phyloP scores from a whole-genome alignment of 2,329 filamentous ascomycete species.

The Sphaerostilbella broomeana region DNA sequence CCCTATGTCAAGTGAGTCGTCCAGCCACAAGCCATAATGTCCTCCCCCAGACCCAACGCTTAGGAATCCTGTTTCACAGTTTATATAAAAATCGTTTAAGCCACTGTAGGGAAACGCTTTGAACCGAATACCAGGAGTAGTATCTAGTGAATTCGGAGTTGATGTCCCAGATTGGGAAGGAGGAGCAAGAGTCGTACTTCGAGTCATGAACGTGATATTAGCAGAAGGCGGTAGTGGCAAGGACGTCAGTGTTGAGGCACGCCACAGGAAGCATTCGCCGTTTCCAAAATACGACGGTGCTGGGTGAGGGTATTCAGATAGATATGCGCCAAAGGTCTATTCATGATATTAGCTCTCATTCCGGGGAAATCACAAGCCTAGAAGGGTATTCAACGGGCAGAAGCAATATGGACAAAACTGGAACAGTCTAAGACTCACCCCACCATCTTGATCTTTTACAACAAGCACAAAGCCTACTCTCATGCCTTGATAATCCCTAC shows the following conservation, averaged over 20 bases:
- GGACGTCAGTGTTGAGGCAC: slow-evolving; percentile 52
- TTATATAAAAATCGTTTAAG: slow-evolving; percentile 93
- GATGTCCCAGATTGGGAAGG: slow-evolving; percentile 20
- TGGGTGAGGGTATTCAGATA: slow-evolving; percentile 81
- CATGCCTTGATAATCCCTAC: slow-evolving; percentile 57
- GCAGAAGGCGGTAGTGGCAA: slow-evolving; percentile 46
- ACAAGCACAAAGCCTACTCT: slow-evolving; percentile 88
- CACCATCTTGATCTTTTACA: slow-evolving; percentile 68
- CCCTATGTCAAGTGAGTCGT: slow-evolving; percentile 76
- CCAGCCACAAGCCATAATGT: slow-evolving; percentile 88
- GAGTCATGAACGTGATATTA: slow-evolving; percentile 42
- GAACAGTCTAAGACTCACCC: slow-evolving; percentile 60
- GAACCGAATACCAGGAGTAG: slow-evolving; percentile 60
- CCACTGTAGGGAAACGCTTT: slow-evolving; percentile 96
- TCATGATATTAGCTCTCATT: too few relatives aligned
- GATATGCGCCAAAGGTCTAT: slow-evolving; percentile 83
- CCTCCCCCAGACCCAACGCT: slow-evolving; percentile 85
- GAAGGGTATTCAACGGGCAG: not conserved
- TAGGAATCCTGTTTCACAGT: slow-evolving; percentile 79
- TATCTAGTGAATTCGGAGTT: slow-evolving; percentile 47
- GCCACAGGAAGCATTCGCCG: slow-evolving; percentile 79
- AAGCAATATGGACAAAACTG: too few relatives aligned
- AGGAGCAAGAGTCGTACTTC: slow-evolving; percentile 33
- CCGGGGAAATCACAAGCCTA: too few relatives aligned
- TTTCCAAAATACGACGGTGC: slow-evolving; percentile 85